Evolutionary conservation across 202 grass and related monocot genomes (phyloP).

Genomic region (Elaeis oleifera): DNA sequence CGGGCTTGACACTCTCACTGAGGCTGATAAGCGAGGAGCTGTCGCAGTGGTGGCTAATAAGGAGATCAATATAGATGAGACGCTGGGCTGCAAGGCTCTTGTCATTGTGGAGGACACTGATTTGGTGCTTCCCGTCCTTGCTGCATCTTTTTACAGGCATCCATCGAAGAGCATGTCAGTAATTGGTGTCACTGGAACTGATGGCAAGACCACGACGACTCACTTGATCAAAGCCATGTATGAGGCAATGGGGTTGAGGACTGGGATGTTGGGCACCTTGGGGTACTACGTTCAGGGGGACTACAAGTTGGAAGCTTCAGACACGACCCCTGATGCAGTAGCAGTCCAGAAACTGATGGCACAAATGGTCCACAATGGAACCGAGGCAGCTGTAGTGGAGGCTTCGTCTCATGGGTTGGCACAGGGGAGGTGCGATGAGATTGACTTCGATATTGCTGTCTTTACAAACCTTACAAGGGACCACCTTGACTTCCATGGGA

Average conservation of each 20-base stretch:
- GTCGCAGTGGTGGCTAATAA: slow-evolving; percentile 79
- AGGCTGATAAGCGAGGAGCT: slow-evolving; percentile 82
- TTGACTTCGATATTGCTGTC: slow-evolving; percentile 82
- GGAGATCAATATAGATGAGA: slow-evolving; percentile 86
- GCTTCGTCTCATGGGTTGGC: slow-evolving; percentile 40
- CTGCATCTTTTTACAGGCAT: slow-evolving; percentile 64
- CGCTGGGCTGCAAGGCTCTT: slow-evolving; percentile 60
- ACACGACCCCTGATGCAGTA: slow-evolving; percentile 46
- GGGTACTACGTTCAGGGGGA: slow-evolving; percentile 63
- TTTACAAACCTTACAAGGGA: slow-evolving; percentile 66
- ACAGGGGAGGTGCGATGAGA: slow-evolving; percentile 39
- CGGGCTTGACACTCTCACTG: slow-evolving; percentile 60
- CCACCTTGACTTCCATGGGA: slow-evolving; percentile 37
- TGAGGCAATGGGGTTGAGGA: slow-evolving; percentile 72
- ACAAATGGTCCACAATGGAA: slow-evolving; percentile 81
- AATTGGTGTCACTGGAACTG: slow-evolving; percentile 63
- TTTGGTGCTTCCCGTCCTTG: slow-evolving; percentile 37
- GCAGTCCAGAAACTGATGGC: slow-evolving; percentile 76
- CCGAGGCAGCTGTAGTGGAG: slow-evolving; percentile 77
- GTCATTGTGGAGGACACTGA: slow-evolving; percentile 79
- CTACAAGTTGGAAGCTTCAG: slow-evolving; percentile 56
- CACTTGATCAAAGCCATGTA: slow-evolving; percentile 90
- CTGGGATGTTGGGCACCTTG: slow-evolving; percentile 60
- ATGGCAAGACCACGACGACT: slow-evolving; percentile 52
- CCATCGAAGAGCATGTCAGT: slow-evolving; percentile 65